Evolutionary conservation across 768 basidiomycete genomes (phyloP), one percentile per base, ranked within the genome.

Genomic region (Rhizopogon rudus): DNA sequence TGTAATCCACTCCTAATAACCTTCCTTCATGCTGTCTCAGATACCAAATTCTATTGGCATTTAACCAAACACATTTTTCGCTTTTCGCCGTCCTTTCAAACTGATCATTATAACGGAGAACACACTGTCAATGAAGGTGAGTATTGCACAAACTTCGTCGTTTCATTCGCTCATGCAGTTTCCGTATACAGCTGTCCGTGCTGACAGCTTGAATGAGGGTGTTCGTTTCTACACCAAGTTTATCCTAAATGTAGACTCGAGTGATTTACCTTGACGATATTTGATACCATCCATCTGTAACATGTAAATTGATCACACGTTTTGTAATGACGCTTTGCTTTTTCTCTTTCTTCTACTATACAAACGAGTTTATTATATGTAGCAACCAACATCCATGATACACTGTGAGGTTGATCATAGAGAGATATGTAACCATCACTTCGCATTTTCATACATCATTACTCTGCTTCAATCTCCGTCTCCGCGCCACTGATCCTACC

Each of bases 221-320:
- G 81, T 87, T 44, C 75, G 80, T n/a, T 88, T 89, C 71, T 86
- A 82, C 63, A 71, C 78, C 2, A 79, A 78, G 16, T 70, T 88
- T 22, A 81, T 89, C 16, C 70, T 89, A 44, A 89, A 88, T 63
- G 74, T 76, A 2, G 87, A 88, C 58, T 86, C 88, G 63, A 71
- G 78, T 4, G 37, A 60, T 28, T 28, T 63, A 10, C 52, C 51
- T 1, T 63, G 44, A 63, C 12, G 35, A 13, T 13, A 13, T 37
- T 13, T 12, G 10, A 20, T 6, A 17, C 17, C 33, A 33, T 29
- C 10, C n/a, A n/a, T n/a, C n/a, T 28, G 22, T 17, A 9, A 44
- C 12, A 44, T 22, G 25, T 5, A 0, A 25, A 25, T 4, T 25
- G 25, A 25, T 25, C 4, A 25, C 25, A 4, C 25, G 4, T 25